Percentiles rank a stretch among this genome's conserved stretches.
phyloP scores from a whole-genome alignment of 2,329 filamentous ascomycete species.

The Eurotiales sp. region DNA sequence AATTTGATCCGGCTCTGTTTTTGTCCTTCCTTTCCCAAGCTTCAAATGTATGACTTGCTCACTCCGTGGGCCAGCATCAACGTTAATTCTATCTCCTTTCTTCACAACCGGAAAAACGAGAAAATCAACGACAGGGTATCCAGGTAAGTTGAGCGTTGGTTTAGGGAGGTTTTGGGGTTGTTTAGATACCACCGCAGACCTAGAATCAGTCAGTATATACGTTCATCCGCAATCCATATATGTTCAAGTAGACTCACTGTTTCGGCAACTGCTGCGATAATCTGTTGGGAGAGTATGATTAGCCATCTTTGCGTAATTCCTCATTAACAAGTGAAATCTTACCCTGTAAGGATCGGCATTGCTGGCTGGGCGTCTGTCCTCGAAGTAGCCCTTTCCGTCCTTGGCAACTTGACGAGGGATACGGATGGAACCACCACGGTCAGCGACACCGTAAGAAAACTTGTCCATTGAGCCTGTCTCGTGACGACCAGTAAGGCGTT shows the following conservation, averaged over 20 bases:
- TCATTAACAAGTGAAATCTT: too few relatives aligned
- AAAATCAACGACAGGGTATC: background rate
- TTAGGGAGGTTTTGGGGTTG: slow-evolving; percentile 33
- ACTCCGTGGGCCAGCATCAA: too few relatives aligned
- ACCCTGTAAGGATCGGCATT: slow-evolving; percentile 86
- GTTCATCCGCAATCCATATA: background rate
- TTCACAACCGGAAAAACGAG: background rate
- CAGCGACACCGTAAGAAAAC: slow-evolving; percentile 91
- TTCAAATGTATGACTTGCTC: too few relatives aligned
- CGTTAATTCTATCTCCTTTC: background rate
- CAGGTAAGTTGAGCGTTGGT: slow-evolving; percentile 2
- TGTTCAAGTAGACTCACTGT: slow-evolving; percentile 44
- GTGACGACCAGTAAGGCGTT: slow-evolving; percentile 86
- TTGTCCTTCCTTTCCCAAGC: background rate
- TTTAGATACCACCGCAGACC: slow-evolving; percentile 41
- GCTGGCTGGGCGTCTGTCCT: slow-evolving; percentile 76
- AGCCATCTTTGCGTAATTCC: too few relatives aligned
- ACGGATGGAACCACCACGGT: slow-evolving; percentile 91
- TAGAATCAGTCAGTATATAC: slow-evolving; percentile 17
- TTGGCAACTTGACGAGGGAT: slow-evolving; percentile 81
- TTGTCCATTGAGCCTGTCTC: slow-evolving; percentile 92
- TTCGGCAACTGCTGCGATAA: slow-evolving; percentile 75
- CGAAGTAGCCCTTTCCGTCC: slow-evolving; percentile 93
- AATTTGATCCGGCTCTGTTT: background rate
- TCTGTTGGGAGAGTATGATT: too few relatives aligned